Conservation (phyloP, 805 yeast species). For the Torulaspora delbrueckii region DNA sequence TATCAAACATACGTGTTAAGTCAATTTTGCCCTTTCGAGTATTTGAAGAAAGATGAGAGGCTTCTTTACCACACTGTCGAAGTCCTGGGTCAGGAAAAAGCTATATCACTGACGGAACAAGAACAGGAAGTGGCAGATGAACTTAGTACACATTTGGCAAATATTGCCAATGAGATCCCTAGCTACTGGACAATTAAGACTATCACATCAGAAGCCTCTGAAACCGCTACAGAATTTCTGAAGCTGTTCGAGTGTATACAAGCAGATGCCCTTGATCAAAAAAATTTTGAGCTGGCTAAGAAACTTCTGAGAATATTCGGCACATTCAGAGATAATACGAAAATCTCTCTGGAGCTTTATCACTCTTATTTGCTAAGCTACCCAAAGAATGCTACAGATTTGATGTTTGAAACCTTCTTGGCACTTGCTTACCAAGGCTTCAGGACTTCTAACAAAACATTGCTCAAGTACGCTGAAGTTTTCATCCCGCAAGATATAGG, state of each 20-base stretch:
- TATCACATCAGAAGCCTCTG: not conserved
- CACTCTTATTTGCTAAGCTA: slow-evolving; percentile 39
- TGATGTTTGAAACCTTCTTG: slow-evolving; percentile 41
- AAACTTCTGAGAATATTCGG: slow-evolving; percentile 22
- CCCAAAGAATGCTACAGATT: slow-evolving; percentile 38
- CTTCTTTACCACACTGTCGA: slow-evolving; percentile 15
- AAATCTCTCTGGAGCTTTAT: slow-evolving; percentile 36
- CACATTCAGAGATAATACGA: slow-evolving; percentile 17
- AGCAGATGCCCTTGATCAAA: slow-evolving; percentile 33
- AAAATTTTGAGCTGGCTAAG: slow-evolving; percentile 25
- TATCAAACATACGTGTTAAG: slow-evolving; percentile 18
- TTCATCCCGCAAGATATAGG: slow-evolving; percentile 29
- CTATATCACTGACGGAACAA: slow-evolving; percentile 11
- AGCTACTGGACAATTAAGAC: slow-evolving; percentile 1
- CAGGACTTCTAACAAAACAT: slow-evolving; percentile 27
- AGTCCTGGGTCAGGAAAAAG: slow-evolving; percentile 16
- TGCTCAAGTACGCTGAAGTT: slow-evolving; percentile 39
- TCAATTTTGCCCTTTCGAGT: slow-evolving; percentile 10
- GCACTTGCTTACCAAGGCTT: slow-evolving; percentile 41
- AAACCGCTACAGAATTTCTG: slow-evolving; percentile 9
- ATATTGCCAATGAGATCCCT: slow-evolving; percentile 3
- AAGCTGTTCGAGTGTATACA: slow-evolving; percentile 29
- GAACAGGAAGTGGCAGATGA: slow-evolving; percentile 13
- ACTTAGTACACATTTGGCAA: slow-evolving; percentile 2
- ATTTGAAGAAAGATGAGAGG: slow-evolving; percentile 6